These are phyloP conservation scores for Trypanosoma congolense DNA, from an alignment of 208 protist species.

Conservation along the genomic window DNA sequence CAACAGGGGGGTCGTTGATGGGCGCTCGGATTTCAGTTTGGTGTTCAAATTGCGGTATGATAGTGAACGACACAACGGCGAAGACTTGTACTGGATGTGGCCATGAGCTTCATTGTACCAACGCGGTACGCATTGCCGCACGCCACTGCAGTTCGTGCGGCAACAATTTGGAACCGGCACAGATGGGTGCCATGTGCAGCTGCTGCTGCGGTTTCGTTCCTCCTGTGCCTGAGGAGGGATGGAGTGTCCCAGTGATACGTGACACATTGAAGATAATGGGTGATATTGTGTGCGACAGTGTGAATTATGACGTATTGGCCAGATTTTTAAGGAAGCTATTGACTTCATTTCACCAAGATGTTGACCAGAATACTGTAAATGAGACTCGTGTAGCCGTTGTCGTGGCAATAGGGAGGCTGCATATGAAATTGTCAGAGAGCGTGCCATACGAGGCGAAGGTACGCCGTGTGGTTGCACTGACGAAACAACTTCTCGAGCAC, in stretches of 20 bases:
- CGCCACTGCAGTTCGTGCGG: conserved; percentile 21
- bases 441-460: conserved; percentile 21
- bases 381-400: conserved; percentile 12
- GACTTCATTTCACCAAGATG: conserved; percentile 3
- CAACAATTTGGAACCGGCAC: conserved; percentile 4
- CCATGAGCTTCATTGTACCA: background rate
- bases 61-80: background rate
- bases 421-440: background rate
- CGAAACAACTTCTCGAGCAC: conserved; percentile 42
- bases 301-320: background rate
- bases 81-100: conserved; percentile 8
- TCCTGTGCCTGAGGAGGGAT: conserved; percentile 24
- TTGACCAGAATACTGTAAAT: conserved; percentile 3
- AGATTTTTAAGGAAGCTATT: conserved; percentile 15
- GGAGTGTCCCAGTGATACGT: conserved; percentile 19
- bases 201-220: conserved; percentile 17
- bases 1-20: background rate
- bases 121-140: conserved; percentile 11
- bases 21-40: background rate
- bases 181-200: conserved; percentile 18
- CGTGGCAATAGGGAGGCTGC: conserved; percentile 7
- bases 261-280: conserved; percentile 14
- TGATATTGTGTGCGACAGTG: background rate
- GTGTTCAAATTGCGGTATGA: conserved; percentile 15
- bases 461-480: conserved; percentile 40